Evolutionary conservation across 768 basidiomycete genomes (phyloP).

Genomic region (Tricholoma saponaceum): DNA sequence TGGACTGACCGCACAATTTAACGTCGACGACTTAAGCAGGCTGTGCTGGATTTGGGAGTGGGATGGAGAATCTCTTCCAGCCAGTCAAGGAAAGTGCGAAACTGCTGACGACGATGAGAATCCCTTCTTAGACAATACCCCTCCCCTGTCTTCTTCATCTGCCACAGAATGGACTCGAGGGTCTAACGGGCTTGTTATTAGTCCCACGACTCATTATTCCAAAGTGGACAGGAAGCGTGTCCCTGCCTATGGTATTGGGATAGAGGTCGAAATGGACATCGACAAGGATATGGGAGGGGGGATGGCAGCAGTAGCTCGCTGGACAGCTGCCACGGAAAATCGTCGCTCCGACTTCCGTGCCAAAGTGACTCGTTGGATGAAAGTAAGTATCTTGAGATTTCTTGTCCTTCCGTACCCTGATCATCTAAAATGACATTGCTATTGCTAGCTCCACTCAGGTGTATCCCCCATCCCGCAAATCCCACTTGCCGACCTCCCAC

Average conservation of each 20-base stretch:
- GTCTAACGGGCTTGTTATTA: conserved; percentile 75
- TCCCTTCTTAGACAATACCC: conserved; percentile 54
- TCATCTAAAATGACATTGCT: neutral
- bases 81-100: conserved; percentile 1
- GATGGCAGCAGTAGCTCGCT: conserved; percentile 88
- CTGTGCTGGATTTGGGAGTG: conserved; percentile 92
- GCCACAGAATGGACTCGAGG: conserved; percentile 74
- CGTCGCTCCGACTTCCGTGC: conserved; percentile 53
- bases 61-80: conserved; percentile 50
- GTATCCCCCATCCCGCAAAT: conserved; percentile 45
- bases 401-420: conserved; percentile 1
- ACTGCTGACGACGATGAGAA: conserved; percentile 55
- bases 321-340: conserved; percentile 68
- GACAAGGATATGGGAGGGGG: conserved; percentile 76
- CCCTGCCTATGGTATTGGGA: conserved; percentile 80
- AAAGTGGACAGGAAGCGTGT: conserved; percentile 62
- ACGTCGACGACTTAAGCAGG: conserved; percentile 64
- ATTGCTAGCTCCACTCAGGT: conserved; percentile 47
- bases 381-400: conserved; percentile 36
- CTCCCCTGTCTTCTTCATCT: conserved; percentile 19
- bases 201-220: conserved; percentile 68
- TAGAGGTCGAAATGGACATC: conserved; percentile 83
- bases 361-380: conserved; percentile 63
- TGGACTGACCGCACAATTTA: conserved; percentile 61
- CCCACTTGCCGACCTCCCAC: conserved; percentile 64